Conservation (phyloP, 2,329 filamentous ascomycete genomes). For the Hawksworthiomyces lignivorus region DNA sequence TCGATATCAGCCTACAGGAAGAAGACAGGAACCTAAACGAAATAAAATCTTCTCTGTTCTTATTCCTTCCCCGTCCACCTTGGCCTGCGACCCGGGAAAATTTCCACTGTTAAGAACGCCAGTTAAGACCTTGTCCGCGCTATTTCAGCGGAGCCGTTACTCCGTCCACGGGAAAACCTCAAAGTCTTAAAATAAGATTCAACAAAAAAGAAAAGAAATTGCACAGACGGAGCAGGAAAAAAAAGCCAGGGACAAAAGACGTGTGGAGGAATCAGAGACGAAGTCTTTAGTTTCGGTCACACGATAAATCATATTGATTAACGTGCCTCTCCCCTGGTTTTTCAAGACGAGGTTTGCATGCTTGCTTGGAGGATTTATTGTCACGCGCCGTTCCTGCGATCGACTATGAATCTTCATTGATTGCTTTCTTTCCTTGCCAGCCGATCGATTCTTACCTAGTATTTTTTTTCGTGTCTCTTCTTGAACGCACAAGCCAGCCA, state of each 20-base stretch:
- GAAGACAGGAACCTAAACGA: not conserved
- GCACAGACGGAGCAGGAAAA: too few relatives aligned
- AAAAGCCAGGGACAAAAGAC: too few relatives aligned
- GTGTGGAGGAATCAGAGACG: too few relatives aligned
- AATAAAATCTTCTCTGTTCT: too few relatives aligned
- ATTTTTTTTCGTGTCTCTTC: slow-evolving; percentile 2
- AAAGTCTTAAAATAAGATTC: not conserved
- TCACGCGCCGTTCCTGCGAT: too few relatives aligned
- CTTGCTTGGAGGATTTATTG: too few relatives aligned
- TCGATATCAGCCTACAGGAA: slow-evolving; percentile 8
- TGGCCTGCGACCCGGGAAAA: not conserved
- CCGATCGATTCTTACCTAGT: not conserved
- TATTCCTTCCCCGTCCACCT: not conserved
- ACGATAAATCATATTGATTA: too few relatives aligned
- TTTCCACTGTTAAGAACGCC: slow-evolving; percentile 1
- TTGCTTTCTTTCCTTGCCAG: slow-evolving; percentile 1
- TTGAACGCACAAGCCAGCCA: too few relatives aligned
- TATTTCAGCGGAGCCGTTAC: slow-evolving; percentile 1
- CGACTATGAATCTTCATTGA: slow-evolving; percentile 28
- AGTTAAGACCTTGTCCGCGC: slow-evolving; percentile 3
- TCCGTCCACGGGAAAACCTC: slow-evolving; percentile 3
- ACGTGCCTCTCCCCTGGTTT: too few relatives aligned
- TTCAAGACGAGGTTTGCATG: too few relatives aligned
- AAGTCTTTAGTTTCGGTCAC: too few relatives aligned
- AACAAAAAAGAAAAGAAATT: not conserved